These are phyloP conservation scores for Cystoderma amianthinum DNA, from an alignment of 768 basidiomycete genomes.

Conservation along the genomic window DNA sequence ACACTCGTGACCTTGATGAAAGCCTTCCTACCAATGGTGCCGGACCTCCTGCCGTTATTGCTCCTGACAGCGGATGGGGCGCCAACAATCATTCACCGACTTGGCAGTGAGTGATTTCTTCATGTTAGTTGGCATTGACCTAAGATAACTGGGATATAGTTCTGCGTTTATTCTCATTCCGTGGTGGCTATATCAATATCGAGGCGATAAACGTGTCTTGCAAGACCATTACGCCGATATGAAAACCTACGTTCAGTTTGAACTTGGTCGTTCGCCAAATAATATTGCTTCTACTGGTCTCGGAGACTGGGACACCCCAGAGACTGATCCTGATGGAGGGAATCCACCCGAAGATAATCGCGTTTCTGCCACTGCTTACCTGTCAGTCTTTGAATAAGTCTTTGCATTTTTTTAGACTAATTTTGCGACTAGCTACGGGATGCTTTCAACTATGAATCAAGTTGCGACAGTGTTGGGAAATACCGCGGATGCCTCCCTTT, in stretches of 20 bases:
- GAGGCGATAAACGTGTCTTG: slow-evolving; percentile 17
- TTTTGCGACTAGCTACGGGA: slow-evolving; percentile 13
- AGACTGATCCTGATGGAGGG: slow-evolving; percentile 28
- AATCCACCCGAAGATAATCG: slow-evolving; percentile 22
- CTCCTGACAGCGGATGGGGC: slow-evolving; percentile 21
- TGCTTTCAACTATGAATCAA: slow-evolving; percentile 18
- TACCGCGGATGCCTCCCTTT: slow-evolving; percentile 14
- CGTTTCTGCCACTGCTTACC: slow-evolving; percentile 19
- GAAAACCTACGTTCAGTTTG: slow-evolving; percentile 21
- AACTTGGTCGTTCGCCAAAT: slow-evolving; percentile 19
- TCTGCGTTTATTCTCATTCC: slow-evolving; percentile 22
- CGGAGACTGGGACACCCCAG: slow-evolving; percentile 38
- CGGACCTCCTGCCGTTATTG: slow-evolving; percentile 19
- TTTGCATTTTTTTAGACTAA: not conserved
- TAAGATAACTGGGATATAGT: slow-evolving; percentile 4
- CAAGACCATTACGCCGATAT: slow-evolving; percentile 18
- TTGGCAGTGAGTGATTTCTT: slow-evolving; percentile 17
- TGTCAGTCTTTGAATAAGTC: slow-evolving; percentile 12
- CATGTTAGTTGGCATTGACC: not conserved
- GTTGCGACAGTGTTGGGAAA: slow-evolving; percentile 15
- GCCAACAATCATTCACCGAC: slow-evolving; percentile 23
- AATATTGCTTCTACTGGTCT: slow-evolving; percentile 15
- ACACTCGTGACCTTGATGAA: slow-evolving; percentile 16
- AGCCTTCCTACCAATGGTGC: slow-evolving; percentile 13
- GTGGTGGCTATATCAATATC: slow-evolving; percentile 20